A percentile compares a stretch with the other conserved stretches of the same genome.
Conservation (phyloP, 768 basidiomycete genomes). For the Pisolithus marmoratus region DNA sequence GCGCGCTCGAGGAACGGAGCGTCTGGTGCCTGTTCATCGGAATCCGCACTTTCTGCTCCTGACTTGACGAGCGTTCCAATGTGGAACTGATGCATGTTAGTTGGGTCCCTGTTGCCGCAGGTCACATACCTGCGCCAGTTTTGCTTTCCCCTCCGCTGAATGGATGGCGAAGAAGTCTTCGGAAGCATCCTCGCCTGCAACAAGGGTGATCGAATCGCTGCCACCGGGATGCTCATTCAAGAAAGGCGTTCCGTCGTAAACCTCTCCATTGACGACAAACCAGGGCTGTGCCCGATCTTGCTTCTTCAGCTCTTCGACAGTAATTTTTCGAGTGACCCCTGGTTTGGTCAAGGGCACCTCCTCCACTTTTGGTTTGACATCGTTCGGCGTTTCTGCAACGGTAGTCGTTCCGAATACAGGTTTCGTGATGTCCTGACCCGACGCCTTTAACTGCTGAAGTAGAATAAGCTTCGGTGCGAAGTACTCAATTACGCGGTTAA, state of each 20-base stretch:
- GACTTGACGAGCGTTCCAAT: slow-evolving; percentile 41
- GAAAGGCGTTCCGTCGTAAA: slow-evolving; percentile 48
- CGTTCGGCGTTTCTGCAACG: background rate
- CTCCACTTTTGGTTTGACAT: background rate
- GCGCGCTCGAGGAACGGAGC: slow-evolving; percentile 38
- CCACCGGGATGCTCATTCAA: slow-evolving; percentile 58
- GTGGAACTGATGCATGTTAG: slow-evolving; percentile 31
- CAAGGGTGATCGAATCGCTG: slow-evolving; percentile 45
- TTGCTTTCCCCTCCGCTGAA: slow-evolving; percentile 42
- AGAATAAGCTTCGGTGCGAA: background rate
- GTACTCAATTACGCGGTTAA: background rate
- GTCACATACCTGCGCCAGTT: slow-evolving; percentile 35
- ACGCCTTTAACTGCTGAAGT: slow-evolving; percentile 39
- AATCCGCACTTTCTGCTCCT: background rate
- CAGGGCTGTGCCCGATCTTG: slow-evolving; percentile 35
- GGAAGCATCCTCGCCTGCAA: slow-evolving; percentile 54
- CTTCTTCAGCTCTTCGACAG: slow-evolving; percentile 36
- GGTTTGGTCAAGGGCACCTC: slow-evolving; percentile 40
- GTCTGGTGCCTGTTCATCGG: slow-evolving; percentile 5
- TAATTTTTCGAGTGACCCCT: slow-evolving; percentile 39
- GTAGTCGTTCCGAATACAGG: slow-evolving; percentile 31
- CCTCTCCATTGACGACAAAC: slow-evolving; percentile 50
- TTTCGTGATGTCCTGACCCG: slow-evolving; percentile 37
- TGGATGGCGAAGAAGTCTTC: slow-evolving; percentile 65
- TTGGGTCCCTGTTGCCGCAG: background rate